Percentiles rank a stretch among this genome's conserved stretches.
Conservation (phyloP, 257 asterid species). For the Gardenia jasminoides region DNA sequence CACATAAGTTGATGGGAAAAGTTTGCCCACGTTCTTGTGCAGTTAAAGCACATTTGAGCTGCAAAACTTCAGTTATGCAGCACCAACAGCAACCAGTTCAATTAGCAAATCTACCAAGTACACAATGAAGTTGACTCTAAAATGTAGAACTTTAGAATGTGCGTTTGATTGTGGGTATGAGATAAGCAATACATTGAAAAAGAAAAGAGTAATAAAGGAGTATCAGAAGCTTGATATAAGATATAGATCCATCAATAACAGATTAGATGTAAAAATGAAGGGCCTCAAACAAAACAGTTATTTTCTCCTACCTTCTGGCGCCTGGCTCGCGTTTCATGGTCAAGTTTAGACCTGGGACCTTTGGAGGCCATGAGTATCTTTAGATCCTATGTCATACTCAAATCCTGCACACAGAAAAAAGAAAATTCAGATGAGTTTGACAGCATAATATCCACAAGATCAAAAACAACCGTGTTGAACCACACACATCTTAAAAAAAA, state of each 20-base stretch:
- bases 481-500: neutral
- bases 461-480: neutral
- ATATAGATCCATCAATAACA: neutral
- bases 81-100: neutral
- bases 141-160: neutral
- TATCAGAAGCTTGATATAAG: neutral
- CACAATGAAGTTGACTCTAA: neutral
- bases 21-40: neutral
- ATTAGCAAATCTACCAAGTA: neutral
- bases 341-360: conserved; percentile 93
- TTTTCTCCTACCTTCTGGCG: conserved; percentile 72
- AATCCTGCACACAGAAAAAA: conserved; percentile 26
- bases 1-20: neutral
- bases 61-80: neutral
- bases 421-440: conserved; percentile 5
- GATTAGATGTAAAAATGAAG: neutral
- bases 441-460: neutral
- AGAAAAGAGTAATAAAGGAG: neutral
- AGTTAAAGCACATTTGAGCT: neutral
- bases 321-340: conserved; percentile 87
- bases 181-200: neutral
- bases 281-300: conserved; percentile 13
- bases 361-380: conserved; percentile 85
- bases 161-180: neutral
- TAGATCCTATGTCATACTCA: conserved; percentile 39